Base-by-base conservation (phyloP, 805 yeast genomes). In the Ogataea nakhonphanomensis region DNA sequence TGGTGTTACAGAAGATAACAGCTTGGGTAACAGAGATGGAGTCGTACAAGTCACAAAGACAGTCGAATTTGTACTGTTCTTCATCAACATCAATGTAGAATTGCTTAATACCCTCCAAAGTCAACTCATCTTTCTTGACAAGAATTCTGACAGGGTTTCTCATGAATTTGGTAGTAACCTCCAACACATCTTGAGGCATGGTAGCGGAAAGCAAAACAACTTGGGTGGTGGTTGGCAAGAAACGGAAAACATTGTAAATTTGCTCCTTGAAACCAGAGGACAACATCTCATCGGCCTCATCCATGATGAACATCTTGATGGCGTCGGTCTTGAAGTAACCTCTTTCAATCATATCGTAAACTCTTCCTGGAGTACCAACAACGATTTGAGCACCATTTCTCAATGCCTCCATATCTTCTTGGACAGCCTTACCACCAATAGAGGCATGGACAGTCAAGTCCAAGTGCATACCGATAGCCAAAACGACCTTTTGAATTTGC, bases 301-400 rank as follows among this genome's bases (percentile, higher is more conserved):
- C 99, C 56, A 93, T 70, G 49, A 93, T 78, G 51, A 91, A 70
- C 85, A 93, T 83, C 70, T 90, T 88, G 51, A 89, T 73, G 56
- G 81, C 74, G 53, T 89, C 79, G 11, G 93, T 78, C 48, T 73
- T 70, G 54, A 93, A 71, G 53, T 74, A 74, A 51, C 95, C 79
- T 65, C 96, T 78, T 59, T 85, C 85, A 49, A 93, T 79, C 84
- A 93, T 79, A 67, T 93, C 99, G 46, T 76, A 65, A 28, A 91
- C 96, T 59, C 99, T 77, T 41, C 99, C 99, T 25, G 99, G 99
- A 9, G 99, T 93, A 37, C 99, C 99, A 62, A 93, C 90, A 29
- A 93, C 86, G 29, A 93, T 81, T 57, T 93, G 96, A 57, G 82
- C 88, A 47, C 96, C 95, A 36, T 60, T 61, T 51, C 75, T 81